Evolutionary conservation across 2,329 filamentous ascomycete species (phyloP).

Genomic region (Colletotrichum gloeosporioides): DNA sequence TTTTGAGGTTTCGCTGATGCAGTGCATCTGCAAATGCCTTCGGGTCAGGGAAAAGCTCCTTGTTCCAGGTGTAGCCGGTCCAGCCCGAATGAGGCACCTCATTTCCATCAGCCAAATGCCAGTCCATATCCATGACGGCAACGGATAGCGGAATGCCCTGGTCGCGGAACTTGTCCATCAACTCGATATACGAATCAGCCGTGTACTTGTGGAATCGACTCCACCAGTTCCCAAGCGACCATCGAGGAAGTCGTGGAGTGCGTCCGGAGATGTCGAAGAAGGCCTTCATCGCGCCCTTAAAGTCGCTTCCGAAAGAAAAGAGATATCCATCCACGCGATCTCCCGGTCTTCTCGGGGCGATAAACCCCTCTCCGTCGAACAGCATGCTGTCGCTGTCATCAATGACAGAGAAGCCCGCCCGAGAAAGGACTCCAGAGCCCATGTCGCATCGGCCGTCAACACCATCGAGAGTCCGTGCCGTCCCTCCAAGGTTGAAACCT

Average conservation of each 20-base stretch:
- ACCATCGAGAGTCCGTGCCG: not conserved
- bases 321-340: not conserved
- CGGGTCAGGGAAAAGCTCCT: not conserved
- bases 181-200: not conserved
- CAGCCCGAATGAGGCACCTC: not conserved
- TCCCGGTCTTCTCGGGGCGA: not conserved
- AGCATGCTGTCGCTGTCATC: not conserved
- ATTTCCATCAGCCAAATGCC: not conserved
- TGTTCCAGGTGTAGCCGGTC: not conserved
- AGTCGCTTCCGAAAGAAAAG: not conserved
- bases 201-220: not conserved
- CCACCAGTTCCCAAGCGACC: not conserved
- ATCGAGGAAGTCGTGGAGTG: not conserved
- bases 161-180: not conserved
- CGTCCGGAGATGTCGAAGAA: not conserved
- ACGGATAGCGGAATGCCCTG: not conserved
- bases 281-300: not conserved
- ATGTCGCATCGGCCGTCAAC: not conserved
- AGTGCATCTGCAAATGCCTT: not conserved
- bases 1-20: not conserved
- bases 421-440: not conserved
- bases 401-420: not conserved
- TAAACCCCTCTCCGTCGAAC: not conserved
- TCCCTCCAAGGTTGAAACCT: not conserved
- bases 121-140: not conserved